Evolutionary conservation across 202 grass and related monocot species (phyloP), one percentile per base, ranked within the genome.

Genomic region (Hordeum pubiflorum): DNA sequence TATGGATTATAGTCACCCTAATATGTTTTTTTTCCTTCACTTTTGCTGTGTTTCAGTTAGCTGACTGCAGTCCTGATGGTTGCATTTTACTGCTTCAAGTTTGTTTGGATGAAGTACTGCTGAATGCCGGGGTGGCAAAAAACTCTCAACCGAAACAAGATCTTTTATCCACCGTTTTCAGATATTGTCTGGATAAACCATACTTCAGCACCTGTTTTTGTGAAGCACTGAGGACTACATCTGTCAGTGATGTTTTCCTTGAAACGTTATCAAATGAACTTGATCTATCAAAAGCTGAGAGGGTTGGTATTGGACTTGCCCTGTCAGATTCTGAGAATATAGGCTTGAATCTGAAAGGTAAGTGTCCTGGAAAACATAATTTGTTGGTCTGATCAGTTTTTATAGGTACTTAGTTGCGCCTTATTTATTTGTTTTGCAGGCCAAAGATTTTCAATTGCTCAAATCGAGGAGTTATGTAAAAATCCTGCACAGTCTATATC

Each of bases 301-400:
- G 87, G 69, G 86, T 92, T 85, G 82, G 72, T 38, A 59, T 94
- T 80, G 90, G 94, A 62, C 82, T 94, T 83, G 86, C 92, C 38
- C 86, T 98, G 50, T 89, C 86, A 75, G 90, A 98, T 84, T 93
- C 86, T 78, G 90, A 91, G 76, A 84, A 88, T 91, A 33, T 71
- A 60, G 77, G 89, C 63, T 79, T 91, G 63, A 91, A 64, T 72
- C 71, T 89, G 54, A 84, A 75, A 91, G 95, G 95, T 94, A 91
- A 78, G 33, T 54, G 68, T 37, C 69, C 56, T 75, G 21, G 40
- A 69, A 76, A 81, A 13, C 34, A 48, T 69, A 44, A 69, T 81
- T 75, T 67, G 48, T 15, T 60, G 31, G n/a, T 71, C 55, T 44
- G 33, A 6, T 59, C 10, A 73, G 46, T 54, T 78, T 29, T 48